Conservation (phyloP, 306 rosid genomes). For the apple (Malus domestica) region ASM211411v1 NC_041803.1:36567501-36568000, state of each 20-base stretch:
- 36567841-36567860: not conserved
- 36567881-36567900: conserved; percentile 28
- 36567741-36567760: not conserved
- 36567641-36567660: too few relatives aligned
- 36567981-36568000: conserved; percentile 62
- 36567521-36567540: not conserved
- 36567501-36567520: not conserved
- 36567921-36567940: conserved; percentile 56
- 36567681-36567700: not conserved
- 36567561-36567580: not conserved
- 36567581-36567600: not conserved
- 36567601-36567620: not conserved
- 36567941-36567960: conserved; percentile 74
- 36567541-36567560: not conserved
- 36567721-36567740: not conserved
- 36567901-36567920: conserved; percentile 64
- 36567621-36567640: not conserved
- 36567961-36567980: conserved; percentile 73
- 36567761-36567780: not conserved
- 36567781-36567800: not conserved
- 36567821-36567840: not conserved
- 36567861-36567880: conserved; percentile 19
- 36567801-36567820: not conserved
- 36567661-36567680: not conserved
- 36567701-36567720: not conserved